Evolutionary conservation across 371 early-diverging fungal genomes (phyloP).

Genomic region (Batkoa obscura): DNA sequence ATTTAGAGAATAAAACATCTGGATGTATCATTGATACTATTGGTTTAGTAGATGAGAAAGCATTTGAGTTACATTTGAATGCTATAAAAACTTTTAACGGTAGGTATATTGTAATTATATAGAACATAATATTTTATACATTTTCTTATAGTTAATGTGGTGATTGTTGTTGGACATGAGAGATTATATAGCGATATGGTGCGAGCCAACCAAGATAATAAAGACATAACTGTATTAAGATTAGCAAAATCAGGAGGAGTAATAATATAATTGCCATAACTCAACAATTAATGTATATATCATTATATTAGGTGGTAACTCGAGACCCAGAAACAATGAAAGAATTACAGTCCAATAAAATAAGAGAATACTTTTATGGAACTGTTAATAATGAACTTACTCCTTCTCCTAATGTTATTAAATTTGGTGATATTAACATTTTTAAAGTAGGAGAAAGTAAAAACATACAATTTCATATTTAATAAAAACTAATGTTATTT

Average conservation of each 20-base stretch:
- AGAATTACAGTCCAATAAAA: constrained; percentile 45
- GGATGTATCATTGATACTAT: constrained; percentile 46
- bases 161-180: constrained; percentile 89
- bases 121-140: too few relatives aligned
- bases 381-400: constrained; percentile 36
- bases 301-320: constrained; percentile 41
- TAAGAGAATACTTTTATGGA: constrained; percentile 91
- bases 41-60: constrained; percentile 33
- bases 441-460: constrained; percentile 67
- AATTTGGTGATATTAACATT: constrained; percentile 55
- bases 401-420: constrained; percentile 65
- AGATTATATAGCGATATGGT: constrained; percentile 70
- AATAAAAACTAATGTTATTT: neutral
- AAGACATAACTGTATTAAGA: constrained; percentile 48
- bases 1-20: constrained; percentile 32
- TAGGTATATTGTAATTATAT: constrained; percentile 11
- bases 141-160: constrained; percentile 32
- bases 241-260: constrained; percentile 87
- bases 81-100: constrained; percentile 41
- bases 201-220: constrained; percentile 22
- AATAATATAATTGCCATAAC: constrained; percentile 3
- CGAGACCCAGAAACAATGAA: constrained; percentile 50
- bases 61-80: constrained; percentile 41
- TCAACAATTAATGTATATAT: neutral
- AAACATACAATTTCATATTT: neutral